Percentiles rank a stretch among this genome's conserved stretches.
These are phyloP conservation scores for Ophiocordyceps camponoti-saundersi DNA, from an alignment of 2,329 filamentous ascomycete genomes.

Conservation along the genomic window DNA sequence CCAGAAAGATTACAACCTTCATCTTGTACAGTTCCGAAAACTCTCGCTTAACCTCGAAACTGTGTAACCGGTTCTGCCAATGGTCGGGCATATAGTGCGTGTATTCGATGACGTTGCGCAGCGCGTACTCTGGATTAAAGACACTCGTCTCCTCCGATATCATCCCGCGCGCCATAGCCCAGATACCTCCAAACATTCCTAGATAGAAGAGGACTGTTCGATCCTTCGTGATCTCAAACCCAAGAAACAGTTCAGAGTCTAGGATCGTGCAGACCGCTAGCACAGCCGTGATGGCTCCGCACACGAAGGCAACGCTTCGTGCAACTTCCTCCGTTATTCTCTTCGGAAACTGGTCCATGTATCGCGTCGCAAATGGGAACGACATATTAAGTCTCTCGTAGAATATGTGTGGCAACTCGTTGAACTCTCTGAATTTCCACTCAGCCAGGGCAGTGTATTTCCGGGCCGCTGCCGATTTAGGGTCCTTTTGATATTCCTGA, in stretches of 20 bases:
- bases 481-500: conserved; percentile 89
- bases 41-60: conserved; percentile 79
- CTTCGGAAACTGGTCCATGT: conserved; percentile 93
- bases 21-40: conserved; percentile 85
- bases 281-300: conserved; percentile 73
- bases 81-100: conserved; percentile 83
- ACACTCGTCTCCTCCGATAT: conserved; percentile 79
- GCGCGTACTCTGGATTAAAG: conserved; percentile 79
- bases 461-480: conserved; percentile 61
- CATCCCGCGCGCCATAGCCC: conserved; percentile 66
- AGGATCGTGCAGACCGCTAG: conserved; percentile 71
- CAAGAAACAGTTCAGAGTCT: conserved; percentile 79
- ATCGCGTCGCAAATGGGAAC: conserved; percentile 78
- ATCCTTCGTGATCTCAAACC: conserved; percentile 79
- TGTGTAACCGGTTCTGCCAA: conserved; percentile 83
- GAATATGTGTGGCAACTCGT: conserved; percentile 86
- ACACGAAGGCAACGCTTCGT: conserved; percentile 72
- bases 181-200: conserved; percentile 65
- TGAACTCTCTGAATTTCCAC: conserved; percentile 98
- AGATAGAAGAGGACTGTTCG: conserved; percentile 85
- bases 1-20: conserved; percentile 78
- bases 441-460: conserved; percentile 87
- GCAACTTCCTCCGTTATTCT: conserved; percentile 78
- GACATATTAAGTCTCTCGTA: conserved; percentile 85
- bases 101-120: conserved; percentile 78